A percentile compares a stretch with the other conserved stretches of the same genome.
phyloP scores from a whole-genome alignment of 2,329 filamentous ascomycete species.

The Chaetothyriales sp. region DNA sequence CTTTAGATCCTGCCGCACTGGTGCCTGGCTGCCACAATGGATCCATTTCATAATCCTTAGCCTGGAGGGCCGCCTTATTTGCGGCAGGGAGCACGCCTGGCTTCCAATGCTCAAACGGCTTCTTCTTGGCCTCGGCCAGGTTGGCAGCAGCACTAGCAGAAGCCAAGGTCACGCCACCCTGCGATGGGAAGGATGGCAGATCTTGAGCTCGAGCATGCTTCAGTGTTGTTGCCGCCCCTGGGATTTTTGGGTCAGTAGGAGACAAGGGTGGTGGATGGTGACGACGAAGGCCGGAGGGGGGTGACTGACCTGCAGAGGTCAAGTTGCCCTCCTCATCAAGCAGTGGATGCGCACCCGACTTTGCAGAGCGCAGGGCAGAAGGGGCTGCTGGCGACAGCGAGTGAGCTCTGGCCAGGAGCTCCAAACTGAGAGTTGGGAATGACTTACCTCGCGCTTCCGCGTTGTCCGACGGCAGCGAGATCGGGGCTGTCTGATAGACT shows the following conservation, averaged over 20 bases:
- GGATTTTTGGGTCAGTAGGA: conserved; percentile 10
- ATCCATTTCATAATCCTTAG: conserved; percentile 45
- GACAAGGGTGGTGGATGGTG: background rate
- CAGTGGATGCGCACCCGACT: conserved; percentile 19
- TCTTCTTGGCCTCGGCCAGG: conserved; percentile 57
- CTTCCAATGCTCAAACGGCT: conserved; percentile 50
- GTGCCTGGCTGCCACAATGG: conserved; percentile 49
- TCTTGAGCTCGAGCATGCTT: conserved; percentile 59
- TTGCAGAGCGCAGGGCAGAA: conserved; percentile 43
- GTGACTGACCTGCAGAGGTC: conserved; percentile 39
- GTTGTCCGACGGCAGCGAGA: conserved; percentile 14
- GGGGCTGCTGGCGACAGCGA: conserved; percentile 35
- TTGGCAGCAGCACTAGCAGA: conserved; percentile 62
- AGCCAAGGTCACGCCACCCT: conserved; percentile 37
- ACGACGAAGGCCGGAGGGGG: conserved; percentile 4
- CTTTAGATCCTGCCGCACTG: conserved; percentile 55
- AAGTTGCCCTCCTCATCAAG: conserved; percentile 41
- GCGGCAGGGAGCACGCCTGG: conserved; percentile 47
- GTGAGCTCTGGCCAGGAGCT: conserved; percentile 1
- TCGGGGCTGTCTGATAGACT: background rate
- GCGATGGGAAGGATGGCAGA: conserved; percentile 58
- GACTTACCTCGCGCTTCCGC: conserved; percentile 25
- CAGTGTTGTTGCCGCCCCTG: conserved; percentile 46
- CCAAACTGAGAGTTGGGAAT: background rate
- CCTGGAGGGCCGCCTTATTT: conserved; percentile 42